Evolutionary conservation across 305 asterid genomes (phyloP).

Genomic region (Fraxinus angustifolia): DNA sequence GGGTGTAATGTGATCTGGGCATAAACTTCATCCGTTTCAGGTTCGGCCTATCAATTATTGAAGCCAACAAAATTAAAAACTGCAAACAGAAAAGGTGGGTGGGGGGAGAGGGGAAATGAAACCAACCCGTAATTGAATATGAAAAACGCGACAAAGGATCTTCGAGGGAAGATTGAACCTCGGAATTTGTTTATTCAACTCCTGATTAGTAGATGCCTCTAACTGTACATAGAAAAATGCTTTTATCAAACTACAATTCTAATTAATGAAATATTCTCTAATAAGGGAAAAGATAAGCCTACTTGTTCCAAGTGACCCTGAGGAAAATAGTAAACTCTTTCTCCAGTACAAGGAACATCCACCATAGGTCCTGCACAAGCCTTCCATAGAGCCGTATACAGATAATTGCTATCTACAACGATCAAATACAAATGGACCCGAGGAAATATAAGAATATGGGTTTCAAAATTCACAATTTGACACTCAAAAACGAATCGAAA

Average conservation of each 20-base stretch:
- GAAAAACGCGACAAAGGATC: constrained; percentile 66
- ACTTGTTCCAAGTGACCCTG: constrained; percentile 93
- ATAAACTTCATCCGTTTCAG: constrained; percentile 75
- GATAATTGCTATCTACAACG: constrained; percentile 45
- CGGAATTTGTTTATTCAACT: constrained; percentile 52
- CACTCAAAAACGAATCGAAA: background rate
- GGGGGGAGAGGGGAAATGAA: background rate
- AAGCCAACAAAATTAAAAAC: background rate
- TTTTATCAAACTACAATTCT: constrained; percentile 1
- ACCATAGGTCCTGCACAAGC: constrained; percentile 89
- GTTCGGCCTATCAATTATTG: constrained; percentile 54
- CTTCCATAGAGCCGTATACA: constrained; percentile 70
- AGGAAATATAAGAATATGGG: background rate
- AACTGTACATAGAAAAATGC: constrained; percentile 43
- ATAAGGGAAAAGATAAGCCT: background rate
- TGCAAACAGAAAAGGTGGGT: background rate
- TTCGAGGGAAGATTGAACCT: constrained; percentile 62
- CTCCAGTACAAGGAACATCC: constrained; percentile 55
- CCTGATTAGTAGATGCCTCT: constrained; percentile 78
- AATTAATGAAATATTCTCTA: background rate
- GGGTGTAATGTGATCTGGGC: constrained; percentile 78
- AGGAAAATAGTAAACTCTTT: constrained; percentile 75
- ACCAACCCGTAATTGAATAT: constrained; percentile 50
- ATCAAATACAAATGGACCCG: constrained; percentile 16
- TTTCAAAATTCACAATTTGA: constrained; percentile 1